Base-by-base conservation (phyloP, 1,284 basidiomycete genomes). In the Apiotrichum gamsii region DNA sequence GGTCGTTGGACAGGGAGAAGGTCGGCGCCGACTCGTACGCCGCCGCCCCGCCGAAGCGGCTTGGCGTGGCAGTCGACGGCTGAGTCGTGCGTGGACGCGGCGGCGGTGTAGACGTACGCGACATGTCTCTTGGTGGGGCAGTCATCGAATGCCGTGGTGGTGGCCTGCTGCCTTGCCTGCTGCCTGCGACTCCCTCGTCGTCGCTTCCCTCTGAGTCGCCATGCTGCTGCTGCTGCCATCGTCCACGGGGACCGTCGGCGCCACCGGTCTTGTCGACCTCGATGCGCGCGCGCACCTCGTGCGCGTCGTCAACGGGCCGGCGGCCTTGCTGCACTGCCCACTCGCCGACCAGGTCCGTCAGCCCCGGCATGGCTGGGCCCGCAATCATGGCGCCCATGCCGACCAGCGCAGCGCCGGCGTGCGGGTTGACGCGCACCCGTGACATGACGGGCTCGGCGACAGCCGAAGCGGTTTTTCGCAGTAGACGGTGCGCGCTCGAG, bases 311-410 rank as follows among this genome's bases (percentile, higher is more conserved):
- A 19, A 64, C 58, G 24, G 68, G 67, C 49, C 56, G 82, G 80
- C 54, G 77, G 72, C 53, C 90, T 78, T 98, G 94, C 56, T 90
- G 88, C 42, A 98, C 76, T 0, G 90, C 88, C 42, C 95, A 84
- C 55, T 84, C 76, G 4, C 91, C 93, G 60, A 84, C 81, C 20
- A 84, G 74, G 9, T 79, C 74, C 1, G 84, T 82, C 23, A 97
- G 73, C 11, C 71, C 64, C 0, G 90, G 91, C 78, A 94, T 80
- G 4, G 77, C 90, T 4, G 87, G 83, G 11, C 85, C 85, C 6
- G 88, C 88, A 29, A 91, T 69, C 24, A 91, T 73, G 47, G 90
- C 77, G 29, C 89, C 87, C 50, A 97, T 82, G 9, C 94, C 95
- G 23, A 96, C 83, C 15, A 95, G 60, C 1, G 84, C 82, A 4